Evolutionary conservation across 2,329 filamentous ascomycete species (phyloP).

Genomic region (Phoma sp.): DNA sequence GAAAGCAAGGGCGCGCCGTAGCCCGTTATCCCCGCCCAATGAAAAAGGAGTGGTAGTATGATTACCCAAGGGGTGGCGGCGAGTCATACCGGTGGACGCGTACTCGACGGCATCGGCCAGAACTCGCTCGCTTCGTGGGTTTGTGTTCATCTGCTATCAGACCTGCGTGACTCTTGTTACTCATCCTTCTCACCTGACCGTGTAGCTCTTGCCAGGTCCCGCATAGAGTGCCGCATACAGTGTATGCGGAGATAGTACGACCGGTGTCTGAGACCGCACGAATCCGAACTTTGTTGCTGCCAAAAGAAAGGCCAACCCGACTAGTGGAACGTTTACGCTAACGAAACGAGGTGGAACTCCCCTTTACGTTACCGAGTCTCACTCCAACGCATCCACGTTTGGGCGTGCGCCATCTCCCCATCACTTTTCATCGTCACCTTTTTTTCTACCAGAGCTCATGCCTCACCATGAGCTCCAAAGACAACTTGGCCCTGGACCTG

Average conservation of each 20-base stretch:
- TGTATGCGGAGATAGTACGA: slow-evolving; percentile 15
- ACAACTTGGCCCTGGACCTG: slow-evolving; percentile 40
- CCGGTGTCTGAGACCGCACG: slow-evolving; percentile 34
- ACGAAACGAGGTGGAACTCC: slow-evolving; percentile 34
- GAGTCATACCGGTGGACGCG: slow-evolving; percentile 39
- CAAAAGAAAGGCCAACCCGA: slow-evolving; percentile 32
- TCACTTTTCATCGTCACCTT: slow-evolving; percentile 20
- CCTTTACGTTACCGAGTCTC: slow-evolving; percentile 39
- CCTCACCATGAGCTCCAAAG: slow-evolving; percentile 43
- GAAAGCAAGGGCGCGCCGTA: slow-evolving; percentile 37
- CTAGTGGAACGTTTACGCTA: slow-evolving; percentile 24
- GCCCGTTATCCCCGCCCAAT: slow-evolving; percentile 34
- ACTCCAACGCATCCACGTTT: slow-evolving; percentile 30
- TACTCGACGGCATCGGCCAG: slow-evolving; percentile 29
- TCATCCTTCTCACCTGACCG: slow-evolving; percentile 15
- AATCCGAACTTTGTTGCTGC: slow-evolving; percentile 29
- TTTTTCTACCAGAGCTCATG: slow-evolving; percentile 24
- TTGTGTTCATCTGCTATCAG: slow-evolving; percentile 11
- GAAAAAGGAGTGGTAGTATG: slow-evolving; percentile 32
- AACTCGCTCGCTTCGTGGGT: slow-evolving; percentile 23
- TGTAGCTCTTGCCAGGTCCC: background rate
- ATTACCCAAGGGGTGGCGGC: slow-evolving; percentile 34
- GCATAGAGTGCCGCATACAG: slow-evolving; percentile 7
- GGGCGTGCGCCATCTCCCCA: slow-evolving; percentile 32
- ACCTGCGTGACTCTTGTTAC: slow-evolving; percentile 26